These are phyloP conservation scores for Adenanthera pavonina DNA, from an alignment of 306 rosid genomes.

Conservation along the genomic window DNA sequence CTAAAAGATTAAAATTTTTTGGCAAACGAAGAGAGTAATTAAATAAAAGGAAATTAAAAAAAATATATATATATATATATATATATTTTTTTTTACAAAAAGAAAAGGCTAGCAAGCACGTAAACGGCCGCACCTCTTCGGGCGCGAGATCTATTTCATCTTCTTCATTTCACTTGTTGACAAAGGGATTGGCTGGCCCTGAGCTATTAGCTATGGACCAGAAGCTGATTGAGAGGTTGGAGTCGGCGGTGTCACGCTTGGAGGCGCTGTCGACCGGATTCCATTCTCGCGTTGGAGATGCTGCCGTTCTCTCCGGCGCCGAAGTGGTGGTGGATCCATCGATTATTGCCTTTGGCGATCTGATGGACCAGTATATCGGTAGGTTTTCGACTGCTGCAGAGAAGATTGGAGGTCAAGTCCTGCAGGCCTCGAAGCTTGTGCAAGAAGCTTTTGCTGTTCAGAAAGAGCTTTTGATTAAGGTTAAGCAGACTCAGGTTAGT, in stretches of 20 bases:
- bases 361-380: constrained; percentile 52
- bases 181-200: neutral
- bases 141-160: constrained; percentile 45
- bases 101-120: neutral
- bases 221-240: constrained; percentile 70
- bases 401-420: constrained; percentile 79
- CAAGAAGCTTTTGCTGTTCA: constrained; percentile 68
- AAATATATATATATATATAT: too few relatives aligned
- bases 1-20: neutral
- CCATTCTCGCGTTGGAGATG: constrained; percentile 35
- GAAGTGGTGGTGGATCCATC: constrained; percentile 61
- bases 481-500: constrained; percentile 78
- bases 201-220: constrained; percentile 58
- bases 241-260: constrained; percentile 77
- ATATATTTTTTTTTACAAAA: neutral
- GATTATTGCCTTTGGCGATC: constrained; percentile 68
- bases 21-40: too few relatives aligned
- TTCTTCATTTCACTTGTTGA: constrained; percentile 11
- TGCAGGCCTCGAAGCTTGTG: constrained; percentile 59
- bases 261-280: constrained; percentile 65
- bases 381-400: constrained; percentile 73
- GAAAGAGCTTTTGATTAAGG: constrained; percentile 65
- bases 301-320: neutral
- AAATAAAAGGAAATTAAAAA: neutral
- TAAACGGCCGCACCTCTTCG: constrained; percentile 27